Evolutionary conservation across 495 filamentous ascomycete genomes (phyloP).

Genomic region (Neurospora sp.): DNA sequence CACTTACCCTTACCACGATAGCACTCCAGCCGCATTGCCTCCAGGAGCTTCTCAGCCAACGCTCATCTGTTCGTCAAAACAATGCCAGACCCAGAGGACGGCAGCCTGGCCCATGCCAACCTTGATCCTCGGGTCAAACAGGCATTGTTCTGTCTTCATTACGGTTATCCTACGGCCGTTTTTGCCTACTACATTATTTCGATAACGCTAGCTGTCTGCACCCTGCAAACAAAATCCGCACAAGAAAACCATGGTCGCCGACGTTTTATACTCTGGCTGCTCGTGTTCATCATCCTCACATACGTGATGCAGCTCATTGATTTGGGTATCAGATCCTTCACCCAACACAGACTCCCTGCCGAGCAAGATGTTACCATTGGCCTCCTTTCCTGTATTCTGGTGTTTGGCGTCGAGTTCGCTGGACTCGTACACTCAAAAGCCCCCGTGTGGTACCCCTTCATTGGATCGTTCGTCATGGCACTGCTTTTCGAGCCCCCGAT

Average conservation of each 20-base stretch:
- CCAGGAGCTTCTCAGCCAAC: not conserved
- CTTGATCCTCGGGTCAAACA: constrained; percentile 2
- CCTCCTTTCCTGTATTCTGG: constrained; percentile 44
- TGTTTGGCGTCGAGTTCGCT: constrained; percentile 44
- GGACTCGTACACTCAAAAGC: constrained; percentile 36
- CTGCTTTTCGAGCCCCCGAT: constrained; percentile 40
- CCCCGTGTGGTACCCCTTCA: constrained; percentile 53
- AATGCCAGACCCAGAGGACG: constrained; percentile 14
- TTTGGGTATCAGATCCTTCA: constrained; percentile 29
- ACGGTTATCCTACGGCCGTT: constrained; percentile 43
- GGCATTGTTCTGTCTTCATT: constrained; percentile 34
- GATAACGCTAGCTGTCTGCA: constrained; percentile 43
- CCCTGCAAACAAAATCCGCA: constrained; percentile 37
- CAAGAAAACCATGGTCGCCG: constrained; percentile 31
- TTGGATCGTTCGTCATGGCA: constrained; percentile 44
- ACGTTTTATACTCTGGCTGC: constrained; percentile 35
- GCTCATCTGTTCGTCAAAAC: not conserved
- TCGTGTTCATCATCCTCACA: constrained; percentile 35
- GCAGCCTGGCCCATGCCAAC: constrained; percentile 1
- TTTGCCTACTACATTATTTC: constrained; percentile 47
- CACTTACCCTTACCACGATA: not conserved
- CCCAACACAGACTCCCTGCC: constrained; percentile 29
- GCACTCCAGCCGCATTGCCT: not conserved
- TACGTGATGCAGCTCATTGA: constrained; percentile 41
- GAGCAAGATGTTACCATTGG: constrained; percentile 39